Evolutionary conservation across 148 eudicot species (phyloP).

Genomic region (Cornus kousa): DNA sequence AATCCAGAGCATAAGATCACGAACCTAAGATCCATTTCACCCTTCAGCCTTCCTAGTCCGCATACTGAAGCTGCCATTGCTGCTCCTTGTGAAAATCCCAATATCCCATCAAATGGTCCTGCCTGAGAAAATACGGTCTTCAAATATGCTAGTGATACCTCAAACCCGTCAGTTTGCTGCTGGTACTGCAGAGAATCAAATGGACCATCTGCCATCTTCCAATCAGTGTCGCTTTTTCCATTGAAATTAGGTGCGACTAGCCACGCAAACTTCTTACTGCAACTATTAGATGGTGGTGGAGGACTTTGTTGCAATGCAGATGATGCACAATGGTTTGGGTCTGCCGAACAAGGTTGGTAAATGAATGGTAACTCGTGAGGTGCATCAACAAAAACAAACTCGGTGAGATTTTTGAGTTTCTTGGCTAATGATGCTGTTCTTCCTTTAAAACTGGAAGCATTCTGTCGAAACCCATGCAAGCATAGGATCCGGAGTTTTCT

Average conservation of each 20-base stretch:
- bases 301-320: slow-evolving; percentile 23
- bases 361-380: slow-evolving; percentile 88
- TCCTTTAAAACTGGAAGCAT: slow-evolving; percentile 92
- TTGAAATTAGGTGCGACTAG: slow-evolving; percentile 47
- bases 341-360: slow-evolving; percentile 46
- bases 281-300: slow-evolving; percentile 46
- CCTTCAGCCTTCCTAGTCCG: slow-evolving; percentile 41
- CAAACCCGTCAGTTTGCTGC: slow-evolving; percentile 82
- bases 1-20: slow-evolving; percentile 87
- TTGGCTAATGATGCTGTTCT: slow-evolving; percentile 83
- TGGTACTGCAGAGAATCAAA: slow-evolving; percentile 81
- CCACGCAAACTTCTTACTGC: slow-evolving; percentile 87
- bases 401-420: slow-evolving; percentile 79
- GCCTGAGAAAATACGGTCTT: slow-evolving; percentile 39
- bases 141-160: slow-evolving; percentile 56
- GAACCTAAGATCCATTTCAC: slow-evolving; percentile 62
- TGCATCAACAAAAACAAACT: slow-evolving; percentile 78
- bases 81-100: slow-evolving; percentile 99
- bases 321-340: slow-evolving; percentile 21
- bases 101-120: slow-evolving; percentile 93
- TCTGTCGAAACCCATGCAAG: slow-evolving; percentile 96
- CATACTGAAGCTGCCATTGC: slow-evolving; percentile 77
- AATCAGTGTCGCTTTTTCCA: slow-evolving; percentile 29
- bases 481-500: slow-evolving; percentile 83
- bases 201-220: slow-evolving; percentile 54